Base-by-base conservation (phyloP, 768 basidiomycete genomes). In the Lactarius indigo region DNA sequence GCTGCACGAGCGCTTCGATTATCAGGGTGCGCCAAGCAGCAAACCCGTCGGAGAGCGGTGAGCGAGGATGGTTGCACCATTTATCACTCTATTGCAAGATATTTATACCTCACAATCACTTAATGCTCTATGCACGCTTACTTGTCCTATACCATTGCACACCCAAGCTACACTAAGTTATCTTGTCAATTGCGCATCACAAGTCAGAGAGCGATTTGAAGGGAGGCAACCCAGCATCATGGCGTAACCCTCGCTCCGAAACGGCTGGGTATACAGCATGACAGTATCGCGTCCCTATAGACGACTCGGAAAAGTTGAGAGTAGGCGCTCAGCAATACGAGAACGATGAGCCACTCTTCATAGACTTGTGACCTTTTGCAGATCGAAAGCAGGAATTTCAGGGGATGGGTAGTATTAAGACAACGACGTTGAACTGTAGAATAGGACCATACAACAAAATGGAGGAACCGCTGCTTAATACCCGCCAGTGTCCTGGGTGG, bases 401-500 rank as follows among this genome's bases (percentile, higher is more conserved):
- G 0, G 12, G 28, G 39, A 23, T 5, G 26, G 39, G 30, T 37
- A 28, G 47, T 52, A 31, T 26, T n/a, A 42, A 13, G 37, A 23
- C 47, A 31, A 26, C 23, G 57, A 42, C 33, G 12, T 41, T 17
- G 12, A 58, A 28, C 26, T 26, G 10, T 6, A 58, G 33, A 57
- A 37, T 26, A 58, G 30, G 2, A 5, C 39, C 5, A 41, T 54
- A 57, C n/a, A 52, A 28, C 33, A 6, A 1, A 60, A 44, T 8
- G 15, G 23, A 18, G 39, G 33, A 28, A 42, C 50, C 23, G 3
- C 33, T 13, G 33, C 42, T 64, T 20, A 70, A 57, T 68, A 69
- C 7, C 84, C 83, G 17, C 90, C 92, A 57, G 85, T 88, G 52
- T 82, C 86, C 59, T 92, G 86, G 12, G 80, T 79, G 57, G 84